Conservation (phyloP, 2,329 filamentous ascomycete species). For the Alternaria brassicae region DNA sequence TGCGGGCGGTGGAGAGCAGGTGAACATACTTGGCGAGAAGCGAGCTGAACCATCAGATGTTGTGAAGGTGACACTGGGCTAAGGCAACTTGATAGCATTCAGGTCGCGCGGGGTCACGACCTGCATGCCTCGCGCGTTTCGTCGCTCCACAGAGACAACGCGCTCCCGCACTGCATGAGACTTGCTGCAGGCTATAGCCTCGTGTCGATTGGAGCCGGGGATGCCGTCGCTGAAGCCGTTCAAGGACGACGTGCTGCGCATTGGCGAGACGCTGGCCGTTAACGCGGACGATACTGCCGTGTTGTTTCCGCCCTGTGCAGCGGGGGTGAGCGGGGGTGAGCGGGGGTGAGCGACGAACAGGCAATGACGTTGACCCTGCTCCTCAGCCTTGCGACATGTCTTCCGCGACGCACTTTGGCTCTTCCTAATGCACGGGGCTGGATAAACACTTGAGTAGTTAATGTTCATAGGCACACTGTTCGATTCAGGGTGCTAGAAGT, state of each 20-base stretch:
- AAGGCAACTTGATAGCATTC: not conserved
- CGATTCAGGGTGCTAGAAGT: slow-evolving; percentile 1
- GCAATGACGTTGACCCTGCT: too few species aligned
- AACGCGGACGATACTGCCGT: too few species aligned
- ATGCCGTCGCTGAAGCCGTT: too few species aligned
- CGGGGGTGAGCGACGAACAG: too few species aligned
- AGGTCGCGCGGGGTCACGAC: slow-evolving; percentile 1
- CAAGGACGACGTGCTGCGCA: too few species aligned
- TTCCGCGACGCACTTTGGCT: too few species aligned
- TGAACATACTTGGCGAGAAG: slow-evolving; percentile 1
- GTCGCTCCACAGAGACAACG: not conserved
- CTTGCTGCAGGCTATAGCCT: not conserved
- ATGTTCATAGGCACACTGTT: not conserved
- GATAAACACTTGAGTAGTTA: too few species aligned
- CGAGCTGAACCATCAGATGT: not conserved
- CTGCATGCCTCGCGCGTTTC: slow-evolving; percentile 4
- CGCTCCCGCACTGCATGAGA: slow-evolving; percentile 2
- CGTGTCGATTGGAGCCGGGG: not conserved
- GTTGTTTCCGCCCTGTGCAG: too few species aligned
- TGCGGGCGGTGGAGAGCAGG: slow-evolving; percentile 1
- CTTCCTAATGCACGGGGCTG: too few species aligned
- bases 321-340: too few species aligned
- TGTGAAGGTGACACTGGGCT: not conserved
- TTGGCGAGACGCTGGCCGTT: too few species aligned
- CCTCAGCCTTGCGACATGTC: too few species aligned